Evolutionary conservation across 345 rosid genomes (phyloP).

Genomic region (Odontarrhena argentea): DNA sequence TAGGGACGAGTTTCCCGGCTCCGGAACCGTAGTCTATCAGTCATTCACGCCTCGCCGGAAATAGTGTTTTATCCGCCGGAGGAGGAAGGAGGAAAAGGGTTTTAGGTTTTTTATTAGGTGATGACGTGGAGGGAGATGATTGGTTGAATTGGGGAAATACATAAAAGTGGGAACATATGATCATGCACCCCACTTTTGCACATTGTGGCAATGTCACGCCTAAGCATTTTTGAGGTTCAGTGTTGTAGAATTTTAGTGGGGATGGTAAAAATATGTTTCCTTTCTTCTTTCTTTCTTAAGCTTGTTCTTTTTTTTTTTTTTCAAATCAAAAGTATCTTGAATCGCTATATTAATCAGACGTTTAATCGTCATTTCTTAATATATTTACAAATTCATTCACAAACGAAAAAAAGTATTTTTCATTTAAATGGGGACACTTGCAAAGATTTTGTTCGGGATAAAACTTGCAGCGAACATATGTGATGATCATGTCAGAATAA

Average conservation of each 20-base stretch:
- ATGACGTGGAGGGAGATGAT: slow-evolving; percentile 52
- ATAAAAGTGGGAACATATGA: slow-evolving; percentile 59
- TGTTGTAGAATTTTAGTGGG: slow-evolving; percentile 49
- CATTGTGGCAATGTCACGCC: slow-evolving; percentile 68
- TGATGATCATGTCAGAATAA: neutral
- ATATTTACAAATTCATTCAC: slow-evolving; percentile 24
- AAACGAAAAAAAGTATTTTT: neutral
- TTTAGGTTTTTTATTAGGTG: slow-evolving; percentile 41
- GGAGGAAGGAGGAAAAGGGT: slow-evolving; percentile 26
- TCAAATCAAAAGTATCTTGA: slow-evolving; percentile 14
- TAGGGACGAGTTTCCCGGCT: slow-evolving; percentile 70
- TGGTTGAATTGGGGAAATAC: slow-evolving; percentile 49
- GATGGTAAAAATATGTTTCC: slow-evolving; percentile 38
- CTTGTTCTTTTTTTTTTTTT: slow-evolving; percentile 4
- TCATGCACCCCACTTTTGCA: slow-evolving; percentile 84
- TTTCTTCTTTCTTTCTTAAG: neutral
- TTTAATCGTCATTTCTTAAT: slow-evolving; percentile 10
- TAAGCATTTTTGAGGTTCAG: slow-evolving; percentile 65
- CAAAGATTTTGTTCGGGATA: no score
- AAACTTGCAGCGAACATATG: no score
- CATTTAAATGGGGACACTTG: neutral
- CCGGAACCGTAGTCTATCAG: slow-evolving; percentile 73
- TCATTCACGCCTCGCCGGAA: slow-evolving; percentile 78
- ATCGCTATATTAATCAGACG: slow-evolving; percentile 25
- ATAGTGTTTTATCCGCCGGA: slow-evolving; percentile 28